These are phyloP conservation scores for Malus hybrid DNA, from an alignment of 331 rosid species.

Conservation along the genomic window DNA sequence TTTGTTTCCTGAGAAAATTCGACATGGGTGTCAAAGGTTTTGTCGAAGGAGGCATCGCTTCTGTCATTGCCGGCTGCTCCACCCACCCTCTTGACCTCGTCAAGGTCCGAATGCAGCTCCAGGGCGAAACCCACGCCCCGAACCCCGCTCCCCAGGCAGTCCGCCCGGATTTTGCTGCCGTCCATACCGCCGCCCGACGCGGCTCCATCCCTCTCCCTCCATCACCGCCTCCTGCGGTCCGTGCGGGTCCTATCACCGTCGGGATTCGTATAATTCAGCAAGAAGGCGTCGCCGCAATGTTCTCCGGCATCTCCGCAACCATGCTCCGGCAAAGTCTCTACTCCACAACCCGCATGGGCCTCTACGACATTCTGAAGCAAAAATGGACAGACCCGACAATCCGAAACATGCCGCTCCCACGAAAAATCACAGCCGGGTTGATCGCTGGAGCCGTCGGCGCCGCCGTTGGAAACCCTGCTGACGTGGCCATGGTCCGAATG, in stretches of 20 bases:
- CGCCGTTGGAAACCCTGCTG: conserved; percentile 70
- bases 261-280: conserved; percentile 53
- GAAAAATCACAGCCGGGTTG: conserved; percentile 56
- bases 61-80: conserved; percentile 64
- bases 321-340: conserved; percentile 70
- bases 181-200: conserved; percentile 8
- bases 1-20: background rate
- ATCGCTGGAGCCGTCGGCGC: conserved; percentile 69
- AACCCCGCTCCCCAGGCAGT: conserved; percentile 26
- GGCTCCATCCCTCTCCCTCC: conserved; percentile 18
- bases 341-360: conserved; percentile 86
- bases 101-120: conserved; percentile 91
- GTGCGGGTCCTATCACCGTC: conserved; percentile 45
- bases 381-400: conserved; percentile 56
- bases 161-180: conserved; percentile 56
- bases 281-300: conserved; percentile 55
- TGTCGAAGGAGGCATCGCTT: conserved; percentile 77
- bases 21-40: conserved; percentile 68
- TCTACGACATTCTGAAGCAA: conserved; percentile 59
- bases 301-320: conserved; percentile 78
- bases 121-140: conserved; percentile 44
- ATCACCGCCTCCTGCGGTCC: conserved; percentile 7
- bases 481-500: conserved; percentile 83
- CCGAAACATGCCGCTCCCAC: conserved; percentile 32
- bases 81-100: conserved; percentile 73